A percentile compares a stretch with the other conserved stretches of the same genome.
phyloP scores from a whole-genome alignment of 306 rosid genomes.

The Prunus kanzakura region DNA sequence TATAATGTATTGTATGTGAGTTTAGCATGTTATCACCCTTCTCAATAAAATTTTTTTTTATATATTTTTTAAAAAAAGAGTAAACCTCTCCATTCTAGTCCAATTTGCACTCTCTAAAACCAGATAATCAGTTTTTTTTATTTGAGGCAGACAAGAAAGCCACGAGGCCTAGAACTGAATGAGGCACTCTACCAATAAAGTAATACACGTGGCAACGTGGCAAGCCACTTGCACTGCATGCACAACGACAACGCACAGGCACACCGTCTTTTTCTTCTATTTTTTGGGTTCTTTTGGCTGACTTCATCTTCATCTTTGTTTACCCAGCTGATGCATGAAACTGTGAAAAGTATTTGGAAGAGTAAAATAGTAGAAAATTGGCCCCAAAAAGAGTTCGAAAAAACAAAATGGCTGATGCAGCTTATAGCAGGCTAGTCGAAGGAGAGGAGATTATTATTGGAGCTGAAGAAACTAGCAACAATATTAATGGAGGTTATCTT shows the following conservation, averaged over 20 bases:
- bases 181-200: background rate
- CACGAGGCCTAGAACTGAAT: background rate
- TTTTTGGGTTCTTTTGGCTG: no score
- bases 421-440: background rate
- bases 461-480: background rate
- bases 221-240: constrained; percentile 25
- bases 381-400: no score
- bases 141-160: background rate
- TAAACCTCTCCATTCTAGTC: background rate
- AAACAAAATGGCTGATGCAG: background rate
- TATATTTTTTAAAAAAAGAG: no score
- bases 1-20: no score
- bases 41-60: no score
- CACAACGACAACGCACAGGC: constrained; percentile 19
- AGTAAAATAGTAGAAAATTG: background rate
- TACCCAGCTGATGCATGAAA: background rate
- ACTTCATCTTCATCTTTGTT: background rate
- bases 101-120: background rate
- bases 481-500: background rate
- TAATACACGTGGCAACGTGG: constrained; percentile 24
- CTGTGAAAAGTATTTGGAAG: background rate
- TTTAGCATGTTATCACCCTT: no score
- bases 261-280: background rate
- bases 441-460: background rate
- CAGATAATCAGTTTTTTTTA: background rate